Conservation (phyloP, 1,284 basidiomycete species). For the Trichosporon asahii region DNA sequence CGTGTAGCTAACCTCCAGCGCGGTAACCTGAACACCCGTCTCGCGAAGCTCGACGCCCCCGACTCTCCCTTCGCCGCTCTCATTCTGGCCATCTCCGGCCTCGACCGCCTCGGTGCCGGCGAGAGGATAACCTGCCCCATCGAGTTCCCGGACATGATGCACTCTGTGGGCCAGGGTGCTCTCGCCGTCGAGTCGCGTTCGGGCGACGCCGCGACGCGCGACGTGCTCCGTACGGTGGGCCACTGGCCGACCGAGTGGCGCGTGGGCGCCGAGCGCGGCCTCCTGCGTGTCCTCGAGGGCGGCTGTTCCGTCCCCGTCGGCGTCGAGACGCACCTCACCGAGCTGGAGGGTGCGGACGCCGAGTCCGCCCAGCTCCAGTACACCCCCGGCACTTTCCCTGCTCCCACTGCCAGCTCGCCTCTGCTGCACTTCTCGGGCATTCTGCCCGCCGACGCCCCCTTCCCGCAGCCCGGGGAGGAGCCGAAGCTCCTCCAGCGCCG, state of each 20-base stretch:
- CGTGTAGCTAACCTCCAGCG: slow-evolving; percentile 53
- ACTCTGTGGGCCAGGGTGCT: slow-evolving; percentile 94
- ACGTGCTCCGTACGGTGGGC: slow-evolving; percentile 64
- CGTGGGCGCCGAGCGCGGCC: slow-evolving; percentile 79
- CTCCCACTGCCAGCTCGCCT: slow-evolving; percentile 31
- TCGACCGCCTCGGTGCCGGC: slow-evolving; percentile 76
- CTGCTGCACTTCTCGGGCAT: slow-evolving; percentile 48
- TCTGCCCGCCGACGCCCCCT: slow-evolving; percentile 30
- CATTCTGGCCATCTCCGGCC: slow-evolving; percentile 89
- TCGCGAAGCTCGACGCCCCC: slow-evolving; percentile 80
- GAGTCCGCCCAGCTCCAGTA: slow-evolving; percentile 18
- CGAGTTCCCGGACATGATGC: slow-evolving; percentile 68
- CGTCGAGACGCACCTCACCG: slow-evolving; percentile 58
- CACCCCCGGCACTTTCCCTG: slow-evolving; percentile 23
- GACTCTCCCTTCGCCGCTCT: slow-evolving; percentile 78
- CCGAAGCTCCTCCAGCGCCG: slow-evolving; percentile 27
- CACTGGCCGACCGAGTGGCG: slow-evolving; percentile 73
- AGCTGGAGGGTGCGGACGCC: slow-evolving; percentile 25
- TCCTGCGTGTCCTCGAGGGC: slow-evolving; percentile 83
- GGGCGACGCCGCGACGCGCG: slow-evolving; percentile 62
- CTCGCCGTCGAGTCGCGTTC: slow-evolving; percentile 81
- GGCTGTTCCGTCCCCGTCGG: slow-evolving; percentile 98
- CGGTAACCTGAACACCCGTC: slow-evolving; percentile 63
- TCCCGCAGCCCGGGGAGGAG: slow-evolving; percentile 19
- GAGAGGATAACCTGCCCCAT: slow-evolving; percentile 76